Percentiles rank a stretch among this genome's conserved stretches.
Conservation (phyloP, 192 early-diverging fungal genomes). For the Backusella macrospora region DNA sequence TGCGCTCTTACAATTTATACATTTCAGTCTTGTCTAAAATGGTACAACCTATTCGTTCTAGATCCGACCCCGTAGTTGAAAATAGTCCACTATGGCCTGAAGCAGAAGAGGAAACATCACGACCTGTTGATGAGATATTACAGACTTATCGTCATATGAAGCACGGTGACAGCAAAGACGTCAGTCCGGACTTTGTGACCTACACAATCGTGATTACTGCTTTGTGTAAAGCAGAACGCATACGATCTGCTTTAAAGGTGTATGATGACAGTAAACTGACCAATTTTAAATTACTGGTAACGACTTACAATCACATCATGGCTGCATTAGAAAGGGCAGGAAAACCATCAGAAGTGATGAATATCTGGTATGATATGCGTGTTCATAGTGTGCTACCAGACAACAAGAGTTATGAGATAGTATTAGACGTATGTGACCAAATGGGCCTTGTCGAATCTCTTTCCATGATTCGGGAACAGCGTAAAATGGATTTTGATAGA, state of each 20-base stretch:
- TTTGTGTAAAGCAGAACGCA: constrained; percentile 2
- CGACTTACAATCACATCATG: constrained; percentile 21
- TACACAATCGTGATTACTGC: constrained; percentile 37
- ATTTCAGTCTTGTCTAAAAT: constrained; percentile 23
- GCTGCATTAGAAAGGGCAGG: neutral
- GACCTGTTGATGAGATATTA: constrained; percentile 22
- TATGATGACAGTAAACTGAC: constrained; percentile 22
- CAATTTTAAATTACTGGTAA: neutral
- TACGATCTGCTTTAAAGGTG: constrained; percentile 19
- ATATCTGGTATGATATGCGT: constrained; percentile 37
- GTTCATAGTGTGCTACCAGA: constrained; percentile 14
- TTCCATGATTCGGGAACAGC: constrained; percentile 19
- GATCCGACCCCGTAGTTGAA: neutral
- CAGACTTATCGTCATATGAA: constrained; percentile 28
- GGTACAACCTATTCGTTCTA: neutral
- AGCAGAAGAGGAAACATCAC: neutral
- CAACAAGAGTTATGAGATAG: constrained; percentile 22
- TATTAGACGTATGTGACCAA: constrained; percentile 31
- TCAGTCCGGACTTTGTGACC: constrained; percentile 34
- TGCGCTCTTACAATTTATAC: constrained; percentile 26
- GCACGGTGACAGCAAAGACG: neutral
- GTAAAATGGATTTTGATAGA: constrained; percentile 18
- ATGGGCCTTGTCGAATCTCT: constrained; percentile 27
- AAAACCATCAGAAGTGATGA: constrained; percentile 23
- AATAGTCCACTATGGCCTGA: neutral